A percentile compares a stretch with the other conserved stretches of the same genome.
These are phyloP conservation scores for Chlamydomonas schloesseri DNA, from an alignment of 139 green algal species.

Conservation along the genomic window DNA sequence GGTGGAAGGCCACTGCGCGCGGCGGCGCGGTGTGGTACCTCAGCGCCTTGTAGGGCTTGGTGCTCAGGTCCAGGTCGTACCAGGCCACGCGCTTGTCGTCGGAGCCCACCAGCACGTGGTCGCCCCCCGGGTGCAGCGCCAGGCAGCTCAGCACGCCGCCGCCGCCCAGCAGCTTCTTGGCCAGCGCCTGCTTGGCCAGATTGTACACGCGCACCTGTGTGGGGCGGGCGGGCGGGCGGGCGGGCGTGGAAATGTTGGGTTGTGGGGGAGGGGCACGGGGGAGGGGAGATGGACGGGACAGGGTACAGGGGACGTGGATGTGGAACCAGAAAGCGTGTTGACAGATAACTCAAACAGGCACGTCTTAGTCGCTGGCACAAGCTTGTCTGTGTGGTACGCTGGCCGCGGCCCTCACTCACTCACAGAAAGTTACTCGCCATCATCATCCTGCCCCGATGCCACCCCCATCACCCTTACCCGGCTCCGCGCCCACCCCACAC, in stretches of 20 bases:
- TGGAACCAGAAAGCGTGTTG: no score
- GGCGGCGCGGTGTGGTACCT: conserved; percentile 84
- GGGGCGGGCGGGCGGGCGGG: no score
- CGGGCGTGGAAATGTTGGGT: background rate
- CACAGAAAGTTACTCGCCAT: no score
- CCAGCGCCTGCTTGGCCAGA: conserved; percentile 90
- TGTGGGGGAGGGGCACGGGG: background rate
- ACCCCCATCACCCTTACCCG: background rate
- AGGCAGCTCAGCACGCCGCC: conserved; percentile 87
- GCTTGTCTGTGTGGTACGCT: no score
- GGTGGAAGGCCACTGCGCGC: conserved; percentile 88
- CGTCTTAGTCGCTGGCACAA: no score
- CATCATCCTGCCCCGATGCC: background rate
- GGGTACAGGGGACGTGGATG: background rate
- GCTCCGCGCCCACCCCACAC: background rate
- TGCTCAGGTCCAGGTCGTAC: conserved; percentile 97
- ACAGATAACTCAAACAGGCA: no score
- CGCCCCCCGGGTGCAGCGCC: conserved; percentile 89
- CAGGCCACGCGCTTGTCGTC: conserved; percentile 92
- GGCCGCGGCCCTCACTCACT: no score
- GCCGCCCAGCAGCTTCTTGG: conserved; percentile 92
- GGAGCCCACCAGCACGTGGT: conserved; percentile 92
- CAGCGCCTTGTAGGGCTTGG: conserved; percentile 92
- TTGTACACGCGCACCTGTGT: conserved; percentile 92
- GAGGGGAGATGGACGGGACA: background rate